These are phyloP conservation scores for Uncinocarpus reesii DNA, from an alignment of 2,329 filamentous ascomycete genomes.

Conservation along the genomic window DNA sequence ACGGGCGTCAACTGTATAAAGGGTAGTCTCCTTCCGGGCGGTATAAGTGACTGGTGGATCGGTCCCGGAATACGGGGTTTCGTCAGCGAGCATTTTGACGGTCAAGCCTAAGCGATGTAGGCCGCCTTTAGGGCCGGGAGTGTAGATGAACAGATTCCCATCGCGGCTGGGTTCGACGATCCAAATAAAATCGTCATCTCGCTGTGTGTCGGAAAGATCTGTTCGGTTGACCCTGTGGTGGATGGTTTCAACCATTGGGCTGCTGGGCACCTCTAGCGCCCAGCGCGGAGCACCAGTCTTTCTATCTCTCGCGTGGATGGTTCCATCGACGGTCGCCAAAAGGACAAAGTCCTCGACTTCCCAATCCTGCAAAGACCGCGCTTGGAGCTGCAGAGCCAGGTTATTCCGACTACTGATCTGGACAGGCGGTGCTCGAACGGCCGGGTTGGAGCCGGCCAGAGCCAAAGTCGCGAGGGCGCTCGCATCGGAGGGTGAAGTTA, in stretches of 20 bases:
- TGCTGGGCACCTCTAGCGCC: conserved; percentile 66
- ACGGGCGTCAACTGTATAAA: conserved; percentile 79
- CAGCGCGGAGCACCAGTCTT: conserved; percentile 75
- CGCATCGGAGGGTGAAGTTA: conserved; percentile 49
- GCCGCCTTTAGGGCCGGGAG: conserved; percentile 48
- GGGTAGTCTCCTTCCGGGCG: conserved; percentile 78
- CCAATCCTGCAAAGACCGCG: conserved; percentile 98
- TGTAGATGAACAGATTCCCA: conserved; percentile 78
- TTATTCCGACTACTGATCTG: conserved; percentile 54
- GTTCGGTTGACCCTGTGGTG: conserved; percentile 66
- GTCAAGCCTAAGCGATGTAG: conserved; percentile 41
- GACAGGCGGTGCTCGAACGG: conserved; percentile 91
- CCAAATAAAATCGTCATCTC: conserved; percentile 82
- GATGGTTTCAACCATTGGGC: conserved; percentile 81
- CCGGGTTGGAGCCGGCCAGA: conserved; percentile 61
- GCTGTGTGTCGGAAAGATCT: conserved; percentile 43
- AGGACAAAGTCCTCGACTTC: conserved; percentile 99
- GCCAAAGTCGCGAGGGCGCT: conserved; percentile 96
- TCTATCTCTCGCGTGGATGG: conserved; percentile 81
- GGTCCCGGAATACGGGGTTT: conserved; percentile 64
- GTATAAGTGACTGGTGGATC: conserved; percentile 77
- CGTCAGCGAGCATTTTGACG: conserved; percentile 71
- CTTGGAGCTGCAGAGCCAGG: conserved; percentile 73
- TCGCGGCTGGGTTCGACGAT: conserved; percentile 86
- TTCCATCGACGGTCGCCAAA: conserved; percentile 98